Evolutionary conservation across 1,284 basidiomycete genomes (phyloP).

Genomic region (Sutorius eximius): DNA sequence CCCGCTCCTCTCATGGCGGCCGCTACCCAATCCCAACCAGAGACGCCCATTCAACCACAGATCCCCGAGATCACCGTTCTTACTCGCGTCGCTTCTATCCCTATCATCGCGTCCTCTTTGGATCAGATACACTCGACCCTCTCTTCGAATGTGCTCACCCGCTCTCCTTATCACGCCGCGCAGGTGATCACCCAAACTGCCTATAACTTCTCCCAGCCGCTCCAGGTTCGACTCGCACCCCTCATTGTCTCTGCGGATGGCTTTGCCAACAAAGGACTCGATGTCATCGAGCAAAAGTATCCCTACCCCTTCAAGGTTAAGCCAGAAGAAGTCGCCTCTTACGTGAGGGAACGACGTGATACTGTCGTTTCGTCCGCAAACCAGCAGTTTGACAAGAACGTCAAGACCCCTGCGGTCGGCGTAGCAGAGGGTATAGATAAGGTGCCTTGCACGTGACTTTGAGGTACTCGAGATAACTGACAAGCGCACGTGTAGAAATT

Average conservation of each 20-base stretch:
- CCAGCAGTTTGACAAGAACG: slow-evolving; percentile 64
- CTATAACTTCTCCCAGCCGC: slow-evolving; percentile 60
- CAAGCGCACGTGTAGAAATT: slow-evolving; percentile 48
- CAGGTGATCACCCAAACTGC: slow-evolving; percentile 59
- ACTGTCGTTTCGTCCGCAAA: slow-evolving; percentile 57
- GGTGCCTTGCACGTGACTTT: slow-evolving; percentile 41
- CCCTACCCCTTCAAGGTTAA: slow-evolving; percentile 74
- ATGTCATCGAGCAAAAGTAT: slow-evolving; percentile 68
- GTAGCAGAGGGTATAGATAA: slow-evolving; percentile 72
- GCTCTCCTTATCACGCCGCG: slow-evolving; percentile 61
- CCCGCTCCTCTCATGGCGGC: slow-evolving; percentile 38
- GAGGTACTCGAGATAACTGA: slow-evolving; percentile 13
- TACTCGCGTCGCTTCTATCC: slow-evolving; percentile 64
- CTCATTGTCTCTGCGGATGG: slow-evolving; percentile 61
- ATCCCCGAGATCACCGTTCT: slow-evolving; percentile 60
- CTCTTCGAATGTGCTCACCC: slow-evolving; percentile 57
- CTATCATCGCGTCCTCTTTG: slow-evolving; percentile 64
- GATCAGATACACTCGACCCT: slow-evolving; percentile 59
- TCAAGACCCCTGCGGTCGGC: slow-evolving; percentile 60
- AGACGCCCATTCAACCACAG: slow-evolving; percentile 33
- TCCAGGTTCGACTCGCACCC: slow-evolving; percentile 64
- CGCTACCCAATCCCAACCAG: slow-evolving; percentile 37
- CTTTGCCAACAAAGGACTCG: slow-evolving; percentile 69
- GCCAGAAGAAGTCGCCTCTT: slow-evolving; percentile 66
- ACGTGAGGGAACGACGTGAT: slow-evolving; percentile 56